phyloP scores from a whole-genome alignment of 305 asterid species.

The Solanum hybrid region DNA sequence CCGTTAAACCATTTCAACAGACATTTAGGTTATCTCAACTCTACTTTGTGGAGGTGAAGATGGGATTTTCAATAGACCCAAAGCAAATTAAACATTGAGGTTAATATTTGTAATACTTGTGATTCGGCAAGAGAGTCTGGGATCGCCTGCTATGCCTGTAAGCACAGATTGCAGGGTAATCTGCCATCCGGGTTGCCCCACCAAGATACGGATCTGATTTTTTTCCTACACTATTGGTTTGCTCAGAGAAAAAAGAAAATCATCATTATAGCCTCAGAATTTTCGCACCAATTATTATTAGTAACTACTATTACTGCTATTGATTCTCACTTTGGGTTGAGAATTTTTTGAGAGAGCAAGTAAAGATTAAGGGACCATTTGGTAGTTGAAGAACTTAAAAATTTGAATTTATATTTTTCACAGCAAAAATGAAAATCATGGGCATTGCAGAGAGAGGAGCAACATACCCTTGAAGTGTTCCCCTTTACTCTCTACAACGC shows the following conservation, averaged over 20 bases:
- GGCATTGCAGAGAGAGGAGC: too few relatives aligned
- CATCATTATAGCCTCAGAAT: background rate
- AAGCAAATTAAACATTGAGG: too few relatives aligned
- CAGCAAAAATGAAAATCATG: too few relatives aligned
- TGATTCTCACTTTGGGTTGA: background rate
- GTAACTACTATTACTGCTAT: background rate
- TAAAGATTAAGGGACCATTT: too few relatives aligned
- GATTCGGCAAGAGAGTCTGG: background rate
- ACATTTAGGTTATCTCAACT: background rate
- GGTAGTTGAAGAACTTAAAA: too few relatives aligned
- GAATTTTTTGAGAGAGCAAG: too few relatives aligned
- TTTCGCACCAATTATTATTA: background rate
- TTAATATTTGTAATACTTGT: background rate
- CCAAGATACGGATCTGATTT: background rate
- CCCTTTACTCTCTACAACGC: too few relatives aligned
- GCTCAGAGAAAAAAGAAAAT: background rate
- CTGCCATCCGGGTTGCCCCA: background rate
- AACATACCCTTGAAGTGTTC: too few relatives aligned
- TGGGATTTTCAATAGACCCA: background rate
- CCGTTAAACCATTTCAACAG: background rate
- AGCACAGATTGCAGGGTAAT: background rate
- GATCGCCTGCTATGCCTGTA: background rate
- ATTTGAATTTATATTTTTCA: too few relatives aligned
- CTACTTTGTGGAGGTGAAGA: background rate
- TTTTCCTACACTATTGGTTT: background rate